These are phyloP conservation scores for Petunia secreta DNA, from an alignment of 257 asterid genomes.

Conservation along the genomic window DNA sequence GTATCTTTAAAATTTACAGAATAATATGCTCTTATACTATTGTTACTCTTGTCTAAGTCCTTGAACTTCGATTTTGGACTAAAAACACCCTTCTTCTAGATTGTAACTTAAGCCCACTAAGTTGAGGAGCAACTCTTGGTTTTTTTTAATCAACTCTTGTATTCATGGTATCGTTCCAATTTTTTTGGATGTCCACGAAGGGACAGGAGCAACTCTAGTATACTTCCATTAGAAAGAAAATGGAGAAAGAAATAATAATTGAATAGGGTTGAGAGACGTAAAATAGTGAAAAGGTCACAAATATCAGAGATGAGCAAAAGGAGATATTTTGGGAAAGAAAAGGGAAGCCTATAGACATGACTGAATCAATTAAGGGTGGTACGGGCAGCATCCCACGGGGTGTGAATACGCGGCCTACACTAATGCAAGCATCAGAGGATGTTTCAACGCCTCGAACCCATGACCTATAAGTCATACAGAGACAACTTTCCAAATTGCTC, in stretches of 20 bases:
- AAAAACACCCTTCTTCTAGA: background rate
- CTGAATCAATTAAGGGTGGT: background rate
- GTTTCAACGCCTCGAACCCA: too few relatives aligned
- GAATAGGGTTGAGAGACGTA: background rate
- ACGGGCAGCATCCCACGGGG: background rate
- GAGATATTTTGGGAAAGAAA: background rate
- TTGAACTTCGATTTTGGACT: constrained; percentile 1
- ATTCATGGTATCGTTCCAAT: too few relatives aligned
- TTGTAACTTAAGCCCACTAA: background rate
- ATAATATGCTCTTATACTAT: background rate
- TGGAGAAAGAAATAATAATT: background rate
- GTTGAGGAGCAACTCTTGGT: background rate
- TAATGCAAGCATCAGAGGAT: too few relatives aligned
- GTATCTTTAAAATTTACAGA: background rate
- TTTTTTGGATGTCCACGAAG: too few relatives aligned
- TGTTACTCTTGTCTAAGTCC: background rate
- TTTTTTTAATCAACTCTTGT: too few relatives aligned
- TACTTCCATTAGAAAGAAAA: background rate
- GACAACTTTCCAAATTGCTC: too few relatives aligned
- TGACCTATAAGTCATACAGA: too few relatives aligned
- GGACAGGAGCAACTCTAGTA: background rate
- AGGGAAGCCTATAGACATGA: background rate
- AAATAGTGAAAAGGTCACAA: background rate
- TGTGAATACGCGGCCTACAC: too few relatives aligned
- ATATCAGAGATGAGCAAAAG: background rate